Percentiles rank a stretch among this genome's conserved stretches.
Evolutionary conservation across 495 filamentous ascomycete genomes (phyloP).

Genomic region (Aspergillus avenaceus): DNA sequence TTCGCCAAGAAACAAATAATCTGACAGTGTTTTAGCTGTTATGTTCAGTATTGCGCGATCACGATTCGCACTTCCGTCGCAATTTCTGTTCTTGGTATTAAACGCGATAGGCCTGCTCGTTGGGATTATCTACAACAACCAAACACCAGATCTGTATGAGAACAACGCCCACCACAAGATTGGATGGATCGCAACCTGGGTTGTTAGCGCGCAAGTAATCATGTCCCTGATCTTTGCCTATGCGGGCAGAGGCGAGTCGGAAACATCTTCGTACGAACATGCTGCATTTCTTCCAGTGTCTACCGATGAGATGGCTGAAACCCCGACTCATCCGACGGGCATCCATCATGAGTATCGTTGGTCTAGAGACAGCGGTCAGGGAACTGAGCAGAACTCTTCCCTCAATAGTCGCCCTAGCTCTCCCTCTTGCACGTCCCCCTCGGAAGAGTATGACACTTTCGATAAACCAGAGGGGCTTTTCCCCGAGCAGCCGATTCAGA

Average conservation of each 20-base stretch:
- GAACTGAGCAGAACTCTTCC: conserved; percentile 69
- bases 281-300: conserved; percentile 65
- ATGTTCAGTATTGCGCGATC: conserved; percentile 84
- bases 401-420: conserved; percentile 64
- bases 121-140: conserved; percentile 72
- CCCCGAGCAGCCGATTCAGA: conserved; percentile 23
- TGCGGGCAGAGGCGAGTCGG: conserved; percentile 32
- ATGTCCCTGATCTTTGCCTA: conserved; percentile 60
- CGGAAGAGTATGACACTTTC: conserved; percentile 50
- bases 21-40: conserved; percentile 50
- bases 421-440: conserved; percentile 44
- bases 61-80: conserved; percentile 63
- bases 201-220: conserved; percentile 63
- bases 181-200: conserved; percentile 80
- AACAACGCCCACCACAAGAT: conserved; percentile 86
- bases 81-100: conserved; percentile 69
- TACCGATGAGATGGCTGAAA: conserved; percentile 60
- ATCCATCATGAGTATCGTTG: conserved; percentile 53
- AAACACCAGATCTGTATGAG: conserved; percentile 83
- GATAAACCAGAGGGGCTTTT: conserved; percentile 50
- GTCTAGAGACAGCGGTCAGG: conserved; percentile 87
- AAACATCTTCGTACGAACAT: conserved; percentile 28
- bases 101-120: conserved; percentile 70
- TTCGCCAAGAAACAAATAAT: not conserved
- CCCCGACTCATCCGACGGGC: conserved; percentile 45